Conservation (phyloP, 108 stramenopile genomes). For the Nitzschia sp. region DNA sequence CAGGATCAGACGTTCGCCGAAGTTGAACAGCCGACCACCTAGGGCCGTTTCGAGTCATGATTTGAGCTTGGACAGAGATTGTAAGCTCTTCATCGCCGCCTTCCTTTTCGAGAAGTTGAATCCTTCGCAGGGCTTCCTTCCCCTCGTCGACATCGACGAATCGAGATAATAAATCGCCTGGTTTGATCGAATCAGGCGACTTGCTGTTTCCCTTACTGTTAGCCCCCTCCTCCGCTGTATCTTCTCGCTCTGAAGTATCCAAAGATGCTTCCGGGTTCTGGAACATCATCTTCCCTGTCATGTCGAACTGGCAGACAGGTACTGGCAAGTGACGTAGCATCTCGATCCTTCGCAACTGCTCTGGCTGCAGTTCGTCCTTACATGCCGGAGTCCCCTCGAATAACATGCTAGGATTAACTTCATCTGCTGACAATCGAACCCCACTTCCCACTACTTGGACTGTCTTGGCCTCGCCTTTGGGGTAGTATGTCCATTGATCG, state of each 20-base stretch:
- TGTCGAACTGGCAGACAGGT: constrained; percentile 35
- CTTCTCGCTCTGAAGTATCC: constrained; percentile 33
- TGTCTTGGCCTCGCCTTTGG: constrained; percentile 14
- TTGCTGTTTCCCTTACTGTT: not conserved
- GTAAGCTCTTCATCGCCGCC: not conserved
- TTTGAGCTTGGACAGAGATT: constrained; percentile 22
- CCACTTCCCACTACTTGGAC: not conserved
- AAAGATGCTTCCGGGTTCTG: constrained; percentile 27
- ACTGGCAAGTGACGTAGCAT: constrained; percentile 40
- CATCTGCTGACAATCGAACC: constrained; percentile 3
- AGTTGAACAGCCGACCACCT: constrained; percentile 27
- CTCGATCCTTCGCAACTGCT: constrained; percentile 24
- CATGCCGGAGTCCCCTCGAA: not conserved
- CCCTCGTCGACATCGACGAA: constrained; percentile 26
- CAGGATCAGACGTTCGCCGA: constrained; percentile 22
- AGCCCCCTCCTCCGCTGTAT: not conserved
- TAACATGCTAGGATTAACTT: not conserved
- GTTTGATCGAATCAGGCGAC: too few species aligned
- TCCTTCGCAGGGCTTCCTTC: not conserved
- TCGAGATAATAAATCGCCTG: not conserved
- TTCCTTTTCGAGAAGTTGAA: constrained; percentile 7
- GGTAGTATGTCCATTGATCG: constrained; percentile 34
- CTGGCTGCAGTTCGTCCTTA: not conserved
- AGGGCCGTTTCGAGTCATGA: constrained; percentile 11
- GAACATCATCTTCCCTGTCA: too few species aligned